A percentile compares a stretch with the other conserved stretches of the same genome.
Conservation (phyloP, 805 yeast genomes). For the Clavispora asparagi region DNA sequence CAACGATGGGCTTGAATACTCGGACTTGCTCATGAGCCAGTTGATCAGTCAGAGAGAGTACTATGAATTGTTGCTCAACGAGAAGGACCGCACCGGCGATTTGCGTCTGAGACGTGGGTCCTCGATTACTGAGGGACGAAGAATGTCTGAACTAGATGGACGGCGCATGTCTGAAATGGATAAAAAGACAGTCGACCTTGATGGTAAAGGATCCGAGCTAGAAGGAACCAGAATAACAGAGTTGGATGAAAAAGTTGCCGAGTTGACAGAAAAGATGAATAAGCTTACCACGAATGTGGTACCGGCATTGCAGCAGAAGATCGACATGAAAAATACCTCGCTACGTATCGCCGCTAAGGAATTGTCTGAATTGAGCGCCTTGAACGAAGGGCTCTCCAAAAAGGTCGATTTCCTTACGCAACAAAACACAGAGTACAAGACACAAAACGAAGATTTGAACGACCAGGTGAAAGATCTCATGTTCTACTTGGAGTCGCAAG, state of each 20-base stretch:
- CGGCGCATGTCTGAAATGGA: background rate
- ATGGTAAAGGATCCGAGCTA: background rate
- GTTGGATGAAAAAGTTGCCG: constrained; percentile 26
- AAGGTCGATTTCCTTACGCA: constrained; percentile 32
- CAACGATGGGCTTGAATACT: constrained; percentile 52
- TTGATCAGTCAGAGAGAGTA: constrained; percentile 81
- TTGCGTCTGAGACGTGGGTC: constrained; percentile 10
- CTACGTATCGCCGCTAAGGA: constrained; percentile 25
- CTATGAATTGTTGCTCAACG: constrained; percentile 49
- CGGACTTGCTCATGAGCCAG: constrained; percentile 72
- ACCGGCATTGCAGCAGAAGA: constrained; percentile 30
- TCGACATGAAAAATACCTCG: constrained; percentile 26
- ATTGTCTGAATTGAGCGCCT: constrained; percentile 24
- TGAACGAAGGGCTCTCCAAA: constrained; percentile 35
- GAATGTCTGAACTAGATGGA: background rate
- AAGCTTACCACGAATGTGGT: constrained; percentile 21
- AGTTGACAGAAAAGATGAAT: constrained; percentile 16
- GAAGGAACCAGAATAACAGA: constrained; percentile 11
- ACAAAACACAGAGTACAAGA: constrained; percentile 23
- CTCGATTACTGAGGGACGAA: constrained; percentile 6
- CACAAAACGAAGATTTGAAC: constrained; percentile 43
- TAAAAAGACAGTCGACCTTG: background rate
- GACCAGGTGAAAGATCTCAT: constrained; percentile 73
- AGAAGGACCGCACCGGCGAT: constrained; percentile 11
- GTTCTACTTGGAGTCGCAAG: constrained; percentile 72